These are phyloP conservation scores for Biscogniauxia mediterranea DNA, from an alignment of 2,329 filamentous ascomycete species.

Conservation along the genomic window DNA sequence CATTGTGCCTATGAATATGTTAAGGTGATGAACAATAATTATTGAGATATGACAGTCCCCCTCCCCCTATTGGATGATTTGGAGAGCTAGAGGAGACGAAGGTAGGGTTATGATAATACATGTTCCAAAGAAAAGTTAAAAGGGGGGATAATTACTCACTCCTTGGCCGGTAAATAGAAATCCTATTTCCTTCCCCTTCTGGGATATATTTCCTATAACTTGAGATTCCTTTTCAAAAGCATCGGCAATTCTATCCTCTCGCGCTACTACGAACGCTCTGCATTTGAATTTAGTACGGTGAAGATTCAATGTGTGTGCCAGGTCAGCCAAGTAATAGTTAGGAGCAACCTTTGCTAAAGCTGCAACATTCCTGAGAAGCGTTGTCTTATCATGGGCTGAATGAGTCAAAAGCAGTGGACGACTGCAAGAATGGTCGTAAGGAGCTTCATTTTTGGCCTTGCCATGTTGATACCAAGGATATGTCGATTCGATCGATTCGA, in stretches of 20 bases:
- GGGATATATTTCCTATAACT: background rate
- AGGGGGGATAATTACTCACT: conserved; percentile 1
- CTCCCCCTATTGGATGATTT: too few species aligned
- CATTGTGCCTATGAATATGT: conserved; percentile 6
- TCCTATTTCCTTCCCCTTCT: background rate
- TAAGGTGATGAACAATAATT: too few species aligned
- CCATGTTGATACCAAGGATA: conserved; percentile 20
- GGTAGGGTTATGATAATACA: background rate
- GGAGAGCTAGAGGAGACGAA: too few species aligned
- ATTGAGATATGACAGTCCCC: too few species aligned
- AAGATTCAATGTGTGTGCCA: conserved; percentile 8
- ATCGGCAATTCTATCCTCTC: conserved; percentile 1
- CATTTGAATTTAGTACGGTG: conserved; percentile 7
- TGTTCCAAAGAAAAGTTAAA: background rate
- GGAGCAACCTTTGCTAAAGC: background rate
- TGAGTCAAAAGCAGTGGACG: conserved; percentile 4
- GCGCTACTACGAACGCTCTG: conserved; percentile 4
- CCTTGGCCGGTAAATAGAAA: conserved; percentile 11
- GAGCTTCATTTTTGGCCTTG: conserved; percentile 10
- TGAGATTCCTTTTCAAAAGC: conserved; percentile 1
- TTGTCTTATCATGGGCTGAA: conserved; percentile 2
- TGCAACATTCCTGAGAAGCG: conserved; percentile 8
- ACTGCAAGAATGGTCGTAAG: background rate
- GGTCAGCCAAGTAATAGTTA: conserved; percentile 6
- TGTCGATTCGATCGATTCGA: conserved; percentile 20